Evolutionary conservation across 805 yeast species (phyloP).

Genomic region (Pichia rugopelliculosa): DNA sequence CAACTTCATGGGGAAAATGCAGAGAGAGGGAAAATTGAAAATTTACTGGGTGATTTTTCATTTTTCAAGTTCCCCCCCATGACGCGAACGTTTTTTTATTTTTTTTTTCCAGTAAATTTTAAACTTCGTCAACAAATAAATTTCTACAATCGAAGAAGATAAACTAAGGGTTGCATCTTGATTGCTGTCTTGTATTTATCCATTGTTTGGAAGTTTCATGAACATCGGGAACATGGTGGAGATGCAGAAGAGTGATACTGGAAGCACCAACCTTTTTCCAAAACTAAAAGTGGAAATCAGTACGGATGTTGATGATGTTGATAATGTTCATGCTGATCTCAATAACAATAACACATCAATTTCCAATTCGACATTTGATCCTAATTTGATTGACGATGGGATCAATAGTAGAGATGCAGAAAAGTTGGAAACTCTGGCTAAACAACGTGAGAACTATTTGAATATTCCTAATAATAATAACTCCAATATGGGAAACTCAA

Average conservation of each 20-base stretch:
- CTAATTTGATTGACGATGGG: not conserved
- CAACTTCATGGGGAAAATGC: too few species aligned
- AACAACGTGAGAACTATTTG: conserved; percentile 7
- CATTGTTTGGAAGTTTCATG: not conserved
- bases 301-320: not conserved
- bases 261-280: not conserved
- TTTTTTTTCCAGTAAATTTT: too few species aligned
- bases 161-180: not conserved
- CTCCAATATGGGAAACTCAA: not conserved
- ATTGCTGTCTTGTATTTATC: not conserved
- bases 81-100: too few species aligned
- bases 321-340: not conserved
- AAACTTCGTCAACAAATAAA: too few species aligned
- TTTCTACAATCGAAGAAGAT: too few species aligned
- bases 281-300: not conserved
- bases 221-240: not conserved
- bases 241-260: not conserved
- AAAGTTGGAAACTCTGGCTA: conserved; percentile 1
- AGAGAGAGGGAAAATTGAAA: too few species aligned
- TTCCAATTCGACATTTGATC: not conserved
- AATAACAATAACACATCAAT: not conserved
- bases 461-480: not conserved
- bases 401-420: conserved; percentile 1
- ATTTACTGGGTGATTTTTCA: too few species aligned
- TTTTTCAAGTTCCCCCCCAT: too few species aligned